Base-by-base conservation (phyloP, 1,284 basidiomycete genomes). In the Pseudozyma tsukubaensis region DNA sequence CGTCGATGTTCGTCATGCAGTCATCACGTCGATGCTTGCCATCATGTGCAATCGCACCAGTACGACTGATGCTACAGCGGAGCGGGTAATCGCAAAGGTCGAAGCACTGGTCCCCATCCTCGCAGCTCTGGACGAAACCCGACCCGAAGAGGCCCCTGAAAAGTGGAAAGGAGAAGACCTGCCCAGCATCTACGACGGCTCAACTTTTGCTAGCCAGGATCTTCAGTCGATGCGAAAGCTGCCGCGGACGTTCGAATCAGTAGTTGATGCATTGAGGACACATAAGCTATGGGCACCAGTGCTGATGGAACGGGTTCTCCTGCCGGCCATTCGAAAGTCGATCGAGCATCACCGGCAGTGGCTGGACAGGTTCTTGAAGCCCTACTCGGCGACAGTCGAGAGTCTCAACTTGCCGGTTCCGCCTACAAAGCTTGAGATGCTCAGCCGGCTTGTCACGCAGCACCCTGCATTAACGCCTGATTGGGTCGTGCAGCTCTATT, bases 271-370 rank as follows among this genome's bases (percentile, higher is more conserved):
- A n/a, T 7, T 21, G n/a, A 9, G 14, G 32, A 5, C 29, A 16
- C n/a, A 50, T 16, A 36, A n/a, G 34, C 13, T 36, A 6, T 50
- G 49, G 49, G 49, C 29, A 6, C 8, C 49, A 6, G 34, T 53
- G 12, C 40, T 53, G 19, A 35, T 53, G 39, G 35, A 42, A 19
- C 13, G 16, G 1, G 24, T 43, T 1, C 18, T 53, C 14, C 13
- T 53, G 1, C 51, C 51, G 12, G 51, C 51, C 6, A 35, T 53
- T 13, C 12, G 43, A 21, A 13, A 34, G 8, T 53, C 51, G 40
- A 53, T 53, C 40, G 21, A 53, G 12, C 39, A 32, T 24, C 51
- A 53, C n/a, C 13, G 29, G n/a, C 39, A 16, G 19, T 53, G 51
- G 51, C 29, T 53, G 14, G 24, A 53, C 24, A 16, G 14, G 2